phyloP scores from a whole-genome alignment of 139 green algal species.

The Ulvella scutata region DNA sequence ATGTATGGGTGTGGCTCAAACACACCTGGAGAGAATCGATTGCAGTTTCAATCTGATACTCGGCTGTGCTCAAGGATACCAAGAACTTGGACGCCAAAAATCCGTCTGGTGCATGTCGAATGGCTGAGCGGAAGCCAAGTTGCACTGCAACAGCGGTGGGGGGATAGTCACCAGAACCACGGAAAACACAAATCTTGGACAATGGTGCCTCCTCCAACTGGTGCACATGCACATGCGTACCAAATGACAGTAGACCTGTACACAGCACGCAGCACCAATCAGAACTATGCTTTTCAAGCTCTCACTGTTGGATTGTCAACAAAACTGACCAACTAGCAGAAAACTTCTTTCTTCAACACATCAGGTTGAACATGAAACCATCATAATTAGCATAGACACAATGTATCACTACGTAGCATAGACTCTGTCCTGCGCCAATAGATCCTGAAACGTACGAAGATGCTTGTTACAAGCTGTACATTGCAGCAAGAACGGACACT shows the following conservation, averaged over 20 bases:
- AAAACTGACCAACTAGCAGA: too few species aligned
- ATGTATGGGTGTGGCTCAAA: not conserved
- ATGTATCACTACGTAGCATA: too few species aligned
- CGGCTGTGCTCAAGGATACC: conserved; percentile 72
- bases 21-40: conserved; percentile 76
- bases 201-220: conserved; percentile 87
- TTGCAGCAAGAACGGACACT: too few species aligned
- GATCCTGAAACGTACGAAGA: too few species aligned
- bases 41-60: conserved; percentile 75
- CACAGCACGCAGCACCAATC: too few species aligned
- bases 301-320: too few species aligned
- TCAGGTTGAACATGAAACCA: too few species aligned
- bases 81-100: conserved; percentile 15
- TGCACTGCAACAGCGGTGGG: conserved; percentile 21
- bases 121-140: not conserved
- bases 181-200: conserved; percentile 86
- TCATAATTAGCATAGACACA: too few species aligned
- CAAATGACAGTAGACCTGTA: conserved; percentile 96
- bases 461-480: too few species aligned
- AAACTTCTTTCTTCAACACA: too few species aligned
- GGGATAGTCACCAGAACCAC: conserved; percentile 80
- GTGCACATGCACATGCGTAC: conserved; percentile 92
- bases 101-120: not conserved
- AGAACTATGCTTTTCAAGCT: too few species aligned
- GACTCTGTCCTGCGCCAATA: too few species aligned